Percentiles rank a stretch among this genome's conserved stretches.
These are phyloP conservation scores for Metarhizium album DNA, from an alignment of 2,329 filamentous ascomycete species.

Conservation along the genomic window DNA sequence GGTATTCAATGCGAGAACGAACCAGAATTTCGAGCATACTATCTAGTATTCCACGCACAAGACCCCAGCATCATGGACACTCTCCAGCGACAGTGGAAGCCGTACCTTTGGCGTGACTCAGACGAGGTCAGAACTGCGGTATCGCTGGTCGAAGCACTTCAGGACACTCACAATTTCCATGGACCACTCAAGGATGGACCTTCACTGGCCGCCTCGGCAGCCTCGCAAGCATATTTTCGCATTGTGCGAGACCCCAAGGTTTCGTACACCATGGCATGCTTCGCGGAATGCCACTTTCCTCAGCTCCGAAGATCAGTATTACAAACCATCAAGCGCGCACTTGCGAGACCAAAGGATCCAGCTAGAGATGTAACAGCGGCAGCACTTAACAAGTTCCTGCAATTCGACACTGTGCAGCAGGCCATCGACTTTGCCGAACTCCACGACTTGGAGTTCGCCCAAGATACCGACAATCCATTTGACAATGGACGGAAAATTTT, in stretches of 20 bases:
- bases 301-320: conserved; percentile 48
- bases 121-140: conserved; percentile 51
- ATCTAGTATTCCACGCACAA: conserved; percentile 49
- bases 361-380: conserved; percentile 49
- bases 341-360: conserved; percentile 44
- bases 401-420: conserved; percentile 57
- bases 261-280: conserved; percentile 60
- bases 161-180: conserved; percentile 45
- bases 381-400: conserved; percentile 45
- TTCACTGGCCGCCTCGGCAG: conserved; percentile 37
- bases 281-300: conserved; percentile 58
- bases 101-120: conserved; percentile 41
- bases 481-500: conserved; percentile 29
- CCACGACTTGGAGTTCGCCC: conserved; percentile 43
- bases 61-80: conserved; percentile 44
- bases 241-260: conserved; percentile 45
- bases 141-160: conserved; percentile 47
- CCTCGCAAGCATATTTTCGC: conserved; percentile 45
- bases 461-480: conserved; percentile 22
- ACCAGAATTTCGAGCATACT: conserved; percentile 55
- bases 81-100: conserved; percentile 46
- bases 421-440: conserved; percentile 53
- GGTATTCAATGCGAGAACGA: conserved; percentile 50
- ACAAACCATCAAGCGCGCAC: conserved; percentile 41
- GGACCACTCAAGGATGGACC: conserved; percentile 44